phyloP scores from a whole-genome alignment of 2,329 filamentous ascomycete genomes.

The Sporothrix inflata region DNA sequence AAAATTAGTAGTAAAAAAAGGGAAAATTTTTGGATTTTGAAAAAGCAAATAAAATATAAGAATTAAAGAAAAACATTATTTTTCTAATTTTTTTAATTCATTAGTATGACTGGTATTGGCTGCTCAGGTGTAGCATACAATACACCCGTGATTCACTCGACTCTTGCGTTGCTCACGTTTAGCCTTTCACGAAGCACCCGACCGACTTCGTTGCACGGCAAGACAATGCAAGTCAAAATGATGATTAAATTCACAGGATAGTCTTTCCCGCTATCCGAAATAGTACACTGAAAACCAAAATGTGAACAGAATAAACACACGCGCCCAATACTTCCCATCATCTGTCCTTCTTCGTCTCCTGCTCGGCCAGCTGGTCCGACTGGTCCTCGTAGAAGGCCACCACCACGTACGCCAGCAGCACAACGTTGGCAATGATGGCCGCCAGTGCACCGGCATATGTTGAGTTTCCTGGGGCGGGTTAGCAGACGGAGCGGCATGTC shows the following conservation, averaged over 20 bases:
- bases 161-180: background rate
- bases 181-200: background rate
- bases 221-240: background rate
- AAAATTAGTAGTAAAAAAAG: too few species aligned
- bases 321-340: background rate
- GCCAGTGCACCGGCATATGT: constrained; percentile 85
- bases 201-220: background rate
- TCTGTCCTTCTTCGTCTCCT: constrained; percentile 51
- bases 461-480: constrained; percentile 69
- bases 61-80: too few species aligned
- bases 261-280: background rate
- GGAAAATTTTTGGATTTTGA: too few species aligned
- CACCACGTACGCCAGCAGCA: constrained; percentile 86
- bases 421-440: constrained; percentile 87
- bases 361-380: constrained; percentile 47
- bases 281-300: background rate
- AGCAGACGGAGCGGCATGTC: background rate
- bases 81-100: too few species aligned
- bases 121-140: background rate
- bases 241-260: background rate
- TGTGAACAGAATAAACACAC: background rate
- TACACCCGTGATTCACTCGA: background rate
- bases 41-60: too few species aligned
- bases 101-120: too few species aligned
- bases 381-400: constrained; percentile 89